Base-by-base conservation (phyloP, 805 yeast species). In the Starmerella sp. region DNA sequence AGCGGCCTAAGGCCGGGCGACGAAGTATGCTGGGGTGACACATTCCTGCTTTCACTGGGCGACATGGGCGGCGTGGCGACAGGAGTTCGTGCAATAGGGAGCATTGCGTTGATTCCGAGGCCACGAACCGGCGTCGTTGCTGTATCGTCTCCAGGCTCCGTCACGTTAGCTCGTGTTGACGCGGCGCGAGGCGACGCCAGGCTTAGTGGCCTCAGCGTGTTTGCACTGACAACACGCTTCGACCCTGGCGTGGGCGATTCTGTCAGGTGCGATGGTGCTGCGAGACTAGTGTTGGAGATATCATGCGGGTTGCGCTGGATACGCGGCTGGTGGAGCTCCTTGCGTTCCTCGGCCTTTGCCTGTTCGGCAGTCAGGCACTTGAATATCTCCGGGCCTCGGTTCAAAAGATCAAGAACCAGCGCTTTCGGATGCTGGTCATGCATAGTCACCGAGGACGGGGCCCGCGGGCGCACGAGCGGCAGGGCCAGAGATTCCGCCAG, bases 381-480 rank as follows among this genome's bases (percentile, higher is more conserved):
- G 51, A 69, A 68, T 4, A 68, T 43, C 28, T 53, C 54, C 3
- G 58, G 57, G 6, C 60, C 55, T 30, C 63, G 52, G 13, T 22
- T 34, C 22, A 69, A 56, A 42, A 69, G 54, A 41, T 63, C 67
- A 7, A 43, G 22, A 1, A 69, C 37, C 22, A 69, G 57, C 44
- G 42, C 39, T 9, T 47, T 49, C 0, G 71, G 70, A 52, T 68
- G 71, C 36, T 50, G 54, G 49, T 67, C 70, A 17, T 59, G 55
- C 63, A 63, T 60, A 11, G 62, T 63, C 8, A 62, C 47, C 0
- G 65, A 62, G 1, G 66, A 63, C 8, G 63, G 62, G 0, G 63
- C 67, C 17, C 69, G 58, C 2, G 71, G 71, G 31, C 71, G 58
- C 44, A 67, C 55, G 7, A 67, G 41, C 36, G 59, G 62, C 6